These are phyloP conservation scores for Peziza echinospora DNA, from an alignment of 495 filamentous ascomycete genomes.

Conservation along the genomic window DNA sequence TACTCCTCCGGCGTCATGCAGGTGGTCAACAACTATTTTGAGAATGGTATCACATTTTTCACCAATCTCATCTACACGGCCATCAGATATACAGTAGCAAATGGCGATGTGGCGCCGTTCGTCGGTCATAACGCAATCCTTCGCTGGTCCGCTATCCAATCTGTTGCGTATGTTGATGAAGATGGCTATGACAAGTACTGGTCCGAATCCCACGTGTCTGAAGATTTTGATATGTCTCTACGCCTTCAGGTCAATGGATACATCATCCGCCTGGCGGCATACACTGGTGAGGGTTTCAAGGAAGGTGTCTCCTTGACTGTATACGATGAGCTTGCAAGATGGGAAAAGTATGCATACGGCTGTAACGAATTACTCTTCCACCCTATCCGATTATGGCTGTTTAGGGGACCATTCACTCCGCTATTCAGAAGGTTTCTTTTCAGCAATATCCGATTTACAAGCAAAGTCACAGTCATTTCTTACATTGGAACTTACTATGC, in stretches of 20 bases:
- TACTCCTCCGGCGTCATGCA: constrained; percentile 70
- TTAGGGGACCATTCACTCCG: constrained; percentile 47
- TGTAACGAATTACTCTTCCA: constrained; percentile 68
- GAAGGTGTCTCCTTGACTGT: constrained; percentile 70
- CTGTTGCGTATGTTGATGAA: constrained; percentile 41
- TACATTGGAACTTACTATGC: constrained; percentile 83
- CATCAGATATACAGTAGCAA: constrained; percentile 56
- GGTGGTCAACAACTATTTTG: constrained; percentile 49
- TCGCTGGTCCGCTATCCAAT: constrained; percentile 57
- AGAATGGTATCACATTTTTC: constrained; percentile 66
- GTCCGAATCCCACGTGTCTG: constrained; percentile 64
- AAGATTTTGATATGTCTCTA: constrained; percentile 73
- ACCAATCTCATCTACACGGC: constrained; percentile 65
- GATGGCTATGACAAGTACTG: constrained; percentile 60
- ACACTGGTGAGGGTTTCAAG: constrained; percentile 56
- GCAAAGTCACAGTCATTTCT: constrained; percentile 59
- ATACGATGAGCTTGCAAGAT: constrained; percentile 62
- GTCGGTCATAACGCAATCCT: constrained; percentile 63
- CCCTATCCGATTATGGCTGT: constrained; percentile 42
- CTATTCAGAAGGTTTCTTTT: constrained; percentile 50
- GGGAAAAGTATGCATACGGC: constrained; percentile 79
- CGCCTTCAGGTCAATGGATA: constrained; percentile 52
- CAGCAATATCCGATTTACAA: constrained; percentile 53
- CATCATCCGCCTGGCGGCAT: constrained; percentile 51
- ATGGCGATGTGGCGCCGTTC: constrained; percentile 66